Evolutionary conservation across 306 rosid genomes (phyloP), one percentile per base, ranked within the genome.

Genomic region (Vachellia collinsii): DNA sequence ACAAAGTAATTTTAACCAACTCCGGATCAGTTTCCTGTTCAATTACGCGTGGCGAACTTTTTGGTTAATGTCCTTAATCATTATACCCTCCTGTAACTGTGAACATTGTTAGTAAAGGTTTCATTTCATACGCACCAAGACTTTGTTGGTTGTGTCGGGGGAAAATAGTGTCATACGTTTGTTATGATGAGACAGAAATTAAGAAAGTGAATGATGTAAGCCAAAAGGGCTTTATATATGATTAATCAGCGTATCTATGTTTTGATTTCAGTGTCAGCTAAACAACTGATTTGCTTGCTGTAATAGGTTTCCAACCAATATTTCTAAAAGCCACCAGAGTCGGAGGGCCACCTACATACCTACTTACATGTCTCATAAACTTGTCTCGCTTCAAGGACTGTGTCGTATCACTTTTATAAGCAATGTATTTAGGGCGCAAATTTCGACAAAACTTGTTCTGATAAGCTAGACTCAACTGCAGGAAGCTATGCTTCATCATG

Each of bases 281-380:
- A 86, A 90, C 90, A 83, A 86, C 86, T 86, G 85, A 85, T 63
- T 90, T 86, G 91, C 91, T 88, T 85, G 85, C 29, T 78, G 80
- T 41, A 78, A 72, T 81, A 83, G 86, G 82, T 90, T 88, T 86
- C 90, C 69, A 88, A 88, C 90, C 84, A 88, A 88, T 78, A 72
- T 88, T 66, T 86, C 69, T 64, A 77, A 66, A 88, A 81, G 34
- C 79, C 79, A 47, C 79, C 79, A 53, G 85, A 88, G 81, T 76
- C 77, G 36, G 16, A 72, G 67, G 72, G 48, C 58, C 20, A 22
- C 76, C 66, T 22, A 51, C 20, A 70, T 72, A 36, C 23, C 62
- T n/a, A 20, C 44, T 29, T 34, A 29, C 17, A 48, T 13, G 43
- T 11, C 6, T 11, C 19, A 20, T 38, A 17, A n/a, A 25, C 17